phyloP scores from a whole-genome alignment of 495 filamentous ascomycete genomes.

The Barbatosphaeria neglecta region DNA sequence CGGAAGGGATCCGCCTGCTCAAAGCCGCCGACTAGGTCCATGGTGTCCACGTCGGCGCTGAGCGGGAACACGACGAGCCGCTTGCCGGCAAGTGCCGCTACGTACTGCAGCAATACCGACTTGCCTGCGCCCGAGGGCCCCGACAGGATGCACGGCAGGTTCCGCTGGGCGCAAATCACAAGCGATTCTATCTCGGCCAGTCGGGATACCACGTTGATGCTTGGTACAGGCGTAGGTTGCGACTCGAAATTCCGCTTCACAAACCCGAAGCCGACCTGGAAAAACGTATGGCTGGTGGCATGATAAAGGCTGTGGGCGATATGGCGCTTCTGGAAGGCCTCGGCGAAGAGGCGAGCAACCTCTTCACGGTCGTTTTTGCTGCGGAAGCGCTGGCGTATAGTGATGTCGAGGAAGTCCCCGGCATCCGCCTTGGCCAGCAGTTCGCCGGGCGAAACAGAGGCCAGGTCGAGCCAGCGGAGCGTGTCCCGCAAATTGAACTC shows the following conservation, averaged over 20 bases:
- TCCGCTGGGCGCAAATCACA: slow-evolving; percentile 73
- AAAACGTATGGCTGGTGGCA: slow-evolving; percentile 32
- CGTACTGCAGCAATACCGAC: slow-evolving; percentile 59
- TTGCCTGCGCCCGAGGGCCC: slow-evolving; percentile 83
- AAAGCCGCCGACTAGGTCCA: slow-evolving; percentile 93
- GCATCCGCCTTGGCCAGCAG: slow-evolving; percentile 41
- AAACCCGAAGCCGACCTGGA: slow-evolving; percentile 68
- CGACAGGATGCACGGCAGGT: slow-evolving; percentile 79
- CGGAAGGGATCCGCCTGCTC: slow-evolving; percentile 81
- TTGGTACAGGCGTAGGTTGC: slow-evolving; percentile 42
- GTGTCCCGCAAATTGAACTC: slow-evolving; percentile 95
- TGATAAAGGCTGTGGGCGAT: slow-evolving; percentile 55
- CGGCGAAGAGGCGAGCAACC: slow-evolving; percentile 50
- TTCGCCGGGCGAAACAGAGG: slow-evolving; percentile 42
- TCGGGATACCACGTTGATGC: slow-evolving; percentile 43
- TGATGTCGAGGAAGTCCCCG: slow-evolving; percentile 63
- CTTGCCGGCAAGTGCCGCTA: slow-evolving; percentile 68
- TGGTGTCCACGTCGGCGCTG: slow-evolving; percentile 88
- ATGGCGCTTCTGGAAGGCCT: slow-evolving; percentile 22
- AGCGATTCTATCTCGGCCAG: slow-evolving; percentile 71
- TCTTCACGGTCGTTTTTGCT: slow-evolving; percentile 50
- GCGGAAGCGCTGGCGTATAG: slow-evolving; percentile 83
- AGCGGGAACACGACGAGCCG: slow-evolving; percentile 66
- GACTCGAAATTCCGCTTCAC: slow-evolving; percentile 47
- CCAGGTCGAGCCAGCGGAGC: slow-evolving; percentile 73